A percentile compares a stretch with the other conserved stretches of the same genome.
Conservation (phyloP, 768 basidiomycete genomes). For the Russula compacta region DNA sequence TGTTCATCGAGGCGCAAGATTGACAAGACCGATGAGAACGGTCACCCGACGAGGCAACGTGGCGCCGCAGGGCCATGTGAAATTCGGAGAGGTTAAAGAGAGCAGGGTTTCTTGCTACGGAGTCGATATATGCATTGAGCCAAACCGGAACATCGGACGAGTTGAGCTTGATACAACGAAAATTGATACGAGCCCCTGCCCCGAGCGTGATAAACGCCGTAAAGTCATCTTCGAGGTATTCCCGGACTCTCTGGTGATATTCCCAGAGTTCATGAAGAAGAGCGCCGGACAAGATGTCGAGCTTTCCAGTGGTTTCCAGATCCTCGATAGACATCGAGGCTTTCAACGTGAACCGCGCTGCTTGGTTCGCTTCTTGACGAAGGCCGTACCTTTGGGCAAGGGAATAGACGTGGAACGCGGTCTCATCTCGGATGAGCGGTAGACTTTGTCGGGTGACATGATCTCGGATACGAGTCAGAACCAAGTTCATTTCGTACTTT, state of each 20-base stretch:
- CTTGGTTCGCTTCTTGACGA: no score
- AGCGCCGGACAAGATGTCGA: not conserved
- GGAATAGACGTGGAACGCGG: not conserved
- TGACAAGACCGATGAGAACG: no score
- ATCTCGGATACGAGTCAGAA: not conserved
- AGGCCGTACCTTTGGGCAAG: no score
- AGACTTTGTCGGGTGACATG: not conserved
- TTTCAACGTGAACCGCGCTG: not conserved
- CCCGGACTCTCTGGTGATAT: not conserved
- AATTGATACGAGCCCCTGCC: not conserved
- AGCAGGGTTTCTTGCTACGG: not conserved
- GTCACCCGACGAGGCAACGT: not conserved
- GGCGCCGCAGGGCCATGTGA: not conserved
- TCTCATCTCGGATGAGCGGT: not conserved
- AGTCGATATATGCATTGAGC: not conserved
- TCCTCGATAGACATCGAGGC: not conserved
- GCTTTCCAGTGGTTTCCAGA: not conserved
- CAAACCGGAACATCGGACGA: not conserved
- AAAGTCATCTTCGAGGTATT: not conserved
- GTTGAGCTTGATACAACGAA: not conserved
- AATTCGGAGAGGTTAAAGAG: not conserved
- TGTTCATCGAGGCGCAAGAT: not conserved
- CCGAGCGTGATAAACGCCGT: not conserved
- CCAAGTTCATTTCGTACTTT: slow-evolving; percentile 1
- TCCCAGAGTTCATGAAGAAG: not conserved